These are phyloP conservation scores for Fusarium buharicum DNA, from an alignment of 2,329 filamentous ascomycete genomes.

Conservation along the genomic window DNA sequence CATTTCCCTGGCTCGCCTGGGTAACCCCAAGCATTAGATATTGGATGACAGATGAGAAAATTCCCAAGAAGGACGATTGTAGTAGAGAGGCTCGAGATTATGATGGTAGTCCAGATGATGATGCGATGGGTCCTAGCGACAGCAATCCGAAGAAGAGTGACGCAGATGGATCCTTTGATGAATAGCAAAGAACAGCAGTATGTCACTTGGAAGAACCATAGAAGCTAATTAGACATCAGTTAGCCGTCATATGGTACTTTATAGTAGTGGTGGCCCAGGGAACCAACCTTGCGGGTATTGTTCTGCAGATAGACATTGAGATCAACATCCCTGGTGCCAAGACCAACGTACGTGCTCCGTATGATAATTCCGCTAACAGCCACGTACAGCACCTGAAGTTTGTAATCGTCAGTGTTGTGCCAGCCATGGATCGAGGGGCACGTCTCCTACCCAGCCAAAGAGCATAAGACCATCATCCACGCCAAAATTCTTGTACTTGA, in stretches of 20 bases:
- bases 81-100: constrained; percentile 2
- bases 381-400: constrained; percentile 20
- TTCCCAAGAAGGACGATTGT: constrained; percentile 14
- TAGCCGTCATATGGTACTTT: background rate
- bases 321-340: constrained; percentile 17
- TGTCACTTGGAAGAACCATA: constrained; percentile 30
- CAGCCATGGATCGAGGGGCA: too few relatives aligned
- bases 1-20: constrained; percentile 1
- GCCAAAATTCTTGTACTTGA: constrained; percentile 16
- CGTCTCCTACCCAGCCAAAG: constrained; percentile 27
- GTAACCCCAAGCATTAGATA: constrained; percentile 12
- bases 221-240: background rate
- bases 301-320: constrained; percentile 15
- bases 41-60: constrained; percentile 10
- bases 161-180: too few relatives aligned
- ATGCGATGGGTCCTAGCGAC: constrained; percentile 5
- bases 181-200: too few relatives aligned
- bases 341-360: constrained; percentile 2
- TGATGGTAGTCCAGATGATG: constrained; percentile 12
- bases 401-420: background rate
- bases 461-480: constrained; percentile 32
- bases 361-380: background rate
- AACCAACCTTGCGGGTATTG: constrained; percentile 17
- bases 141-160: constrained; percentile 12
- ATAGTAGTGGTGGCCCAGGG: accelerated